A percentile compares a stretch with the other conserved stretches of the same genome.
Conservation (phyloP, 805 yeast genomes). For the Sugiyamaella chiloensis region DNA sequence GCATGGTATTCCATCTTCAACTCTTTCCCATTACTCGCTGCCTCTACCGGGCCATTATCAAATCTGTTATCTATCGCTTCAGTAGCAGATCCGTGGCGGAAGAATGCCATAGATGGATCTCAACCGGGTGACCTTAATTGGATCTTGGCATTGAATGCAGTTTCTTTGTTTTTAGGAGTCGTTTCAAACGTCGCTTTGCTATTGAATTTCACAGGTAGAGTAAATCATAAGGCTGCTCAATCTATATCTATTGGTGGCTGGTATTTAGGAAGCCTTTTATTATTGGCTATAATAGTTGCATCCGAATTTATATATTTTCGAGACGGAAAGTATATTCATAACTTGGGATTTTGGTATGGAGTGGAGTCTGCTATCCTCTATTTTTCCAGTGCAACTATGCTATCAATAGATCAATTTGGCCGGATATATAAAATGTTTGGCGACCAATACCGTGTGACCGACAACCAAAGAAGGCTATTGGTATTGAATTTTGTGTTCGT, state of each 20-base stretch:
- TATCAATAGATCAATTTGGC: constrained; percentile 61
- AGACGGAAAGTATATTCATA: constrained; percentile 26
- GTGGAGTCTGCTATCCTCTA: constrained; percentile 62
- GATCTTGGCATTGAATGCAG: constrained; percentile 54
- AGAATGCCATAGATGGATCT: constrained; percentile 26
- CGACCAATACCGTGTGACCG: constrained; percentile 62
- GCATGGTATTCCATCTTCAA: constrained; percentile 65
- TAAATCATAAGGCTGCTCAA: constrained; percentile 62
- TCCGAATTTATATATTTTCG: constrained; percentile 35
- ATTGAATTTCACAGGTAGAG: constrained; percentile 57
- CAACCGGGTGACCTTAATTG: constrained; percentile 37
- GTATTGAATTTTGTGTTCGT: constrained; percentile 62
- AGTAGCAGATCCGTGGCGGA: constrained; percentile 66
- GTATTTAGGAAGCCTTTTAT: constrained; percentile 53
- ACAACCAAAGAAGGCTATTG: constrained; percentile 71
- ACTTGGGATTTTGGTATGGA: constrained; percentile 79
- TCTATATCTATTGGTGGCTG: constrained; percentile 60
- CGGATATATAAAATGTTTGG: constrained; percentile 58
- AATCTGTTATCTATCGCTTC: constrained; percentile 72
- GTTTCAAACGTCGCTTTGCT: constrained; percentile 66
- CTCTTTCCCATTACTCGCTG: constrained; percentile 70
- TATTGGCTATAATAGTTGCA: constrained; percentile 48
- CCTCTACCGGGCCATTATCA: constrained; percentile 76
- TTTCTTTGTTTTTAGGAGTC: constrained; percentile 63
- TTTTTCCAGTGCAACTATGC: constrained; percentile 50